A percentile compares a stretch with the other conserved stretches of the same genome.
phyloP scores from a whole-genome alignment of 2,329 filamentous ascomycete species.

The Diaporthe sp. region DNA sequence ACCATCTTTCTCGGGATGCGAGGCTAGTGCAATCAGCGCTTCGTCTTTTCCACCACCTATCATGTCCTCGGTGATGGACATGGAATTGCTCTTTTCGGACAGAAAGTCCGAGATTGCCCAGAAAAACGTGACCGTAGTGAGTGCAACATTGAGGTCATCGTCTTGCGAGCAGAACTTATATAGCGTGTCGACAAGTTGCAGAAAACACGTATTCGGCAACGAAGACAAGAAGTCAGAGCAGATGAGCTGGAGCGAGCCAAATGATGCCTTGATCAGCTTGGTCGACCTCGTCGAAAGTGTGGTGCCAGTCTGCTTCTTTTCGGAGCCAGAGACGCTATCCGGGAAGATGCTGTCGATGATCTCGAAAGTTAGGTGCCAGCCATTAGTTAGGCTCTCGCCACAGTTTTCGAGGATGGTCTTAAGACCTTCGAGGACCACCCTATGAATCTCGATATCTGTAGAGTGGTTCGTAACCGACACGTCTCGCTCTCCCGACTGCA shows the following conservation, averaged over 20 bases:
- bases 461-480: conserved; percentile 70
- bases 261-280: conserved; percentile 86
- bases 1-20: conserved; percentile 69
- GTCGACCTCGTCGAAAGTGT: conserved; percentile 72
- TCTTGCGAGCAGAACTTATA: conserved; percentile 90
- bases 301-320: conserved; percentile 51
- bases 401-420: conserved; percentile 89
- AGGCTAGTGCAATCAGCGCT: conserved; percentile 70
- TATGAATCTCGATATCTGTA: conserved; percentile 84
- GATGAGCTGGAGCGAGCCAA: conserved; percentile 90
- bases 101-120: conserved; percentile 96
- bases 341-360: conserved; percentile 88
- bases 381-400: conserved; percentile 84
- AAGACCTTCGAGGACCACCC: conserved; percentile 82
- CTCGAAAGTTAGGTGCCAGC: conserved; percentile 89
- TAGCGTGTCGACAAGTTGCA: conserved; percentile 86
- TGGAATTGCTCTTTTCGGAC: conserved; percentile 69
- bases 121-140: conserved; percentile 95
- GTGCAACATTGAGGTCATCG: conserved; percentile 93
- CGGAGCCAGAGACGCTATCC: conserved; percentile 52
- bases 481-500: conserved; percentile 68
- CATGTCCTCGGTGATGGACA: conserved; percentile 71
- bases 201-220: conserved; percentile 78
- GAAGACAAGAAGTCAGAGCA: conserved; percentile 93
- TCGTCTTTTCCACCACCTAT: conserved; percentile 69